These are phyloP conservation scores for Penicillium egyptiacum DNA, from an alignment of 495 filamentous ascomycete species.

Conservation along the genomic window DNA sequence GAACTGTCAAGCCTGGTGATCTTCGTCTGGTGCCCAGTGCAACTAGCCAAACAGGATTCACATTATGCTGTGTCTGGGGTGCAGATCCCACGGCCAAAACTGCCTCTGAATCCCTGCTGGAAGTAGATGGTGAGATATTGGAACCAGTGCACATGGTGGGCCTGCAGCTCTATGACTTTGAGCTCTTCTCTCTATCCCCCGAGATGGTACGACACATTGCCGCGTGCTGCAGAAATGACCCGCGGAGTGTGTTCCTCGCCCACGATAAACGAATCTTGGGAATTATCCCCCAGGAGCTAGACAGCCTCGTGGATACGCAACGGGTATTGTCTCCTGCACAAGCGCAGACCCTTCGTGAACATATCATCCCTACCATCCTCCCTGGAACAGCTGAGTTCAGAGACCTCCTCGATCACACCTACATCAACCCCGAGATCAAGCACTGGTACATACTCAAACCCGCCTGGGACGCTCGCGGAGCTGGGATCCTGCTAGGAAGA, in stretches of 20 bases:
- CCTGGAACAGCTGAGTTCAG: constrained; percentile 12
- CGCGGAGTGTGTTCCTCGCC: constrained; percentile 35
- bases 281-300: constrained; percentile 35
- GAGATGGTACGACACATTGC: constrained; percentile 30
- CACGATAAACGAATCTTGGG: constrained; percentile 45
- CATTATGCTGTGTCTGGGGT: background rate
- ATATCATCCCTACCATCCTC: constrained; percentile 18
- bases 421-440: constrained; percentile 9
- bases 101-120: background rate
- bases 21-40: background rate
- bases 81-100: background rate
- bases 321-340: constrained; percentile 26
- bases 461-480: constrained; percentile 27
- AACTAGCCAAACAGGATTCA: background rate
- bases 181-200: constrained; percentile 26
- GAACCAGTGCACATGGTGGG: constrained; percentile 35
- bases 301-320: constrained; percentile 20
- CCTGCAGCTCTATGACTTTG: constrained; percentile 36
- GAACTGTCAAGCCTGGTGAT: background rate
- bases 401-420: constrained; percentile 4
- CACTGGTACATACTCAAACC: constrained; percentile 37
- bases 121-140: constrained; percentile 16
- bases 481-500: constrained; percentile 38
- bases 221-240: constrained; percentile 34
- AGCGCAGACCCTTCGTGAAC: constrained; percentile 20